A percentile compares a stretch with the other conserved stretches of the same genome.
phyloP scores from a whole-genome alignment of 169 alveolate species.

The Eimeria necatrix region DNA sequence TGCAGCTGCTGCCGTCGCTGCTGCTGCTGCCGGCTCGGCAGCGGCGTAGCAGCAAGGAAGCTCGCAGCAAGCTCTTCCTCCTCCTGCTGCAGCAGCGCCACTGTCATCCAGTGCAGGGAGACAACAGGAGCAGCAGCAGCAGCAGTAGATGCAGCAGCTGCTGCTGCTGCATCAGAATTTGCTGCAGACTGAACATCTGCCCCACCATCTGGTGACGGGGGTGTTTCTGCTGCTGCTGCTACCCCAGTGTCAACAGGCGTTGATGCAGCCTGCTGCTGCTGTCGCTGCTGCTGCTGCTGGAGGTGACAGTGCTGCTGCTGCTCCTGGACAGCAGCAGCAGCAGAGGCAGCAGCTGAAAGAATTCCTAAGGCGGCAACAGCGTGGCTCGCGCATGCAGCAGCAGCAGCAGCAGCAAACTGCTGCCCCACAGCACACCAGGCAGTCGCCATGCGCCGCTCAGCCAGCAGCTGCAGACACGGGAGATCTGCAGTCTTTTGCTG shows the following conservation, averaged over 20 bases:
- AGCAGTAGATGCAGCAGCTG: neutral
- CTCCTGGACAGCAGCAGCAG: neutral
- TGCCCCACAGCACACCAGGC: conserved; percentile 4
- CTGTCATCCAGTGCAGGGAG: neutral
- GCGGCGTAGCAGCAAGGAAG: neutral
- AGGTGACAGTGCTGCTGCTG: neutral
- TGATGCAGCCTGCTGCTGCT: neutral
- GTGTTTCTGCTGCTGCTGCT: neutral
- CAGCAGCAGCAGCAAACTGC: conserved; percentile 28
- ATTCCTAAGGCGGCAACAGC: neutral
- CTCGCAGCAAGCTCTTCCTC: neutral
- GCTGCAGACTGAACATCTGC: neutral
- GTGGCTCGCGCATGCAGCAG: conserved; percentile 7
- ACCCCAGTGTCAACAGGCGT: neutral
- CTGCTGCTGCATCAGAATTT: neutral
- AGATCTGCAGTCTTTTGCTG: neutral
- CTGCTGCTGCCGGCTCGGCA: neutral
- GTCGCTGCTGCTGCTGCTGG: neutral
- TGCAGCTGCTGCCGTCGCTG: neutral
- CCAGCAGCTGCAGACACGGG: conserved; percentile 38
- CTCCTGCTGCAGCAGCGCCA: neutral
- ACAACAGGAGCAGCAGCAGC: conserved; percentile 1
- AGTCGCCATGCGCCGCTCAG: conserved; percentile 51
- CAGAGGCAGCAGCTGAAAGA: neutral
- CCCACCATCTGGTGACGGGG: too few relatives aligned